A percentile compares a stretch with the other conserved stretches of the same genome.
phyloP scores from a whole-genome alignment of 352 stramenopile genomes.

The Blastocystis sp. region DNA sequence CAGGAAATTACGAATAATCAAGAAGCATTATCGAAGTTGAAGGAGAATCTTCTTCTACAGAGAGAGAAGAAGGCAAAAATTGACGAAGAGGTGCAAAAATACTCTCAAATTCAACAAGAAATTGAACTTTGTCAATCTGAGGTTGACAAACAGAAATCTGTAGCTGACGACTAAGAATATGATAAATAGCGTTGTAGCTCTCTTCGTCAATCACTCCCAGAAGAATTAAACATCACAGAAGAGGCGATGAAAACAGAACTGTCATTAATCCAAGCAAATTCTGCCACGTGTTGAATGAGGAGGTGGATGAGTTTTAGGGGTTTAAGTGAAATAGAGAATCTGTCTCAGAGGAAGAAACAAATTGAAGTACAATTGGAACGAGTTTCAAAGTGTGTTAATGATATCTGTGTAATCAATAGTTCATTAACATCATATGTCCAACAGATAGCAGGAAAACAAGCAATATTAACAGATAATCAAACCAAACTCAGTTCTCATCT shows the following conservation, averaged over 20 bases:
- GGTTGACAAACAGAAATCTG: not conserved
- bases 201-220: not conserved
- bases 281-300: not conserved
- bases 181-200: not conserved
- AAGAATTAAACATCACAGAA: not conserved
- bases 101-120: constrained; percentile 62
- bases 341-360: constrained; percentile 33
- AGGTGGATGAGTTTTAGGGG: not conserved
- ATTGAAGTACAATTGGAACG: not conserved
- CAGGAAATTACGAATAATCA: constrained; percentile 70
- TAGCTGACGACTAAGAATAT: constrained; percentile 17
- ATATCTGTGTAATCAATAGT: not conserved
- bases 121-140: not conserved
- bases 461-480: not conserved
- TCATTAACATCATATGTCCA: not conserved
- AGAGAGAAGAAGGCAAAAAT: constrained; percentile 72
- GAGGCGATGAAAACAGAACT: not conserved
- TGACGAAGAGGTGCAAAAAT: constrained; percentile 73
- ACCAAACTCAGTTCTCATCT: not conserved
- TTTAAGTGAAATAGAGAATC: constrained; percentile 66
- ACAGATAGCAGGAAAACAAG: not conserved
- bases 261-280: not conserved
- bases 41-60: constrained; percentile 72
- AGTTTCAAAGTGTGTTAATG: not conserved
- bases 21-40: constrained; percentile 73